phyloP scores from a whole-genome alignment of 495 filamentous ascomycete species.

The Mycothermus thermophilus region DNA sequence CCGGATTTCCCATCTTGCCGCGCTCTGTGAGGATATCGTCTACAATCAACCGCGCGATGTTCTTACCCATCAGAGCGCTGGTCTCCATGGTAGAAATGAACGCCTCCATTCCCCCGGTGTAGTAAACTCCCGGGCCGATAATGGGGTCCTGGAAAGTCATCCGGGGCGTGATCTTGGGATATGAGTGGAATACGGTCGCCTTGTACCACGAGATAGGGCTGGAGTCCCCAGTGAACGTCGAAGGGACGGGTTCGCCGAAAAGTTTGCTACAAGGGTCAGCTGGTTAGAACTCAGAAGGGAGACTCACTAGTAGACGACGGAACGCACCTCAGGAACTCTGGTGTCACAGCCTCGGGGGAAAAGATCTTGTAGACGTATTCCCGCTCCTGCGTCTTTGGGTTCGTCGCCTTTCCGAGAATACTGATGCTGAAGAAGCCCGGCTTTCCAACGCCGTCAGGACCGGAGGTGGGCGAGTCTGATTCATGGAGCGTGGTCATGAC shows the following conservation, averaged over 20 bases:
- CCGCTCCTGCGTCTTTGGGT: slow-evolving; percentile 34
- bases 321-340: slow-evolving; percentile 44
- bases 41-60: slow-evolving; percentile 69
- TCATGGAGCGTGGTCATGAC: slow-evolving; percentile 74
- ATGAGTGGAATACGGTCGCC: slow-evolving; percentile 57
- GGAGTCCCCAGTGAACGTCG: slow-evolving; percentile 15
- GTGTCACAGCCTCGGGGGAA: slow-evolving; percentile 54
- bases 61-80: slow-evolving; percentile 86
- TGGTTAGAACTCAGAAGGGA: background rate
- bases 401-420: slow-evolving; percentile 49
- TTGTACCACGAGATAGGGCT: slow-evolving; percentile 66
- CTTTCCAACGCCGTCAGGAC: slow-evolving; percentile 45
- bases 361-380: slow-evolving; percentile 97
- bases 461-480: slow-evolving; percentile 33
- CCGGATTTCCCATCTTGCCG: slow-evolving; percentile 2
- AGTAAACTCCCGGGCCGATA: slow-evolving; percentile 59
- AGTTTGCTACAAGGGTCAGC: slow-evolving; percentile 10
- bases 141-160: slow-evolving; percentile 75
- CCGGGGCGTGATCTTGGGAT: slow-evolving; percentile 69
- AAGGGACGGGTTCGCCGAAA: slow-evolving; percentile 33
- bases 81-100: slow-evolving; percentile 99
- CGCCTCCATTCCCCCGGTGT: slow-evolving; percentile 84
- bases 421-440: slow-evolving; percentile 82
- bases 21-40: slow-evolving; percentile 42
- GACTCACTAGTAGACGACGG: background rate